Evolutionary conservation across 306 rosid species (phyloP).

Genomic region (Dicorynia guianensis): DNA sequence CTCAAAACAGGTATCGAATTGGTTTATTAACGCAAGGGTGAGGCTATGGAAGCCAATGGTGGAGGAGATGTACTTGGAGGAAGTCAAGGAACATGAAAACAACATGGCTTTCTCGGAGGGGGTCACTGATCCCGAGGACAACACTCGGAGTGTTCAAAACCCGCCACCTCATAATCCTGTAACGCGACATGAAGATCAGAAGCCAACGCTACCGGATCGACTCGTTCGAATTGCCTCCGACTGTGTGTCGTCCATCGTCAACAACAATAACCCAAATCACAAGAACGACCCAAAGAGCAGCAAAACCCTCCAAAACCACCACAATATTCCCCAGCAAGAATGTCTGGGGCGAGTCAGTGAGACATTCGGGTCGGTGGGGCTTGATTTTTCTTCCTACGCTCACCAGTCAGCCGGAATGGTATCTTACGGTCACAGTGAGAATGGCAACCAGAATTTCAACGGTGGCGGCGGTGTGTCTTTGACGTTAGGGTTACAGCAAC

Average conservation of each 20-base stretch:
- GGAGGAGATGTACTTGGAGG: conserved; percentile 92
- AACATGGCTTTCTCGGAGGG: conserved; percentile 55
- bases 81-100: conserved; percentile 69
- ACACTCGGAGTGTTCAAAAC: conserved; percentile 30
- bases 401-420: conserved; percentile 49
- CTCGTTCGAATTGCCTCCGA: conserved; percentile 70
- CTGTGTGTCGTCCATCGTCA: conserved; percentile 71
- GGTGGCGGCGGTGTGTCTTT: conserved; percentile 65
- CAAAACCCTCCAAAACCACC: conserved; percentile 42
- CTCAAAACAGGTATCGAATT: conserved; percentile 81
- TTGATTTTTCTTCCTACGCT: conserved; percentile 70
- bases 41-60: conserved; percentile 99
- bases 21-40: conserved; percentile 98
- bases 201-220: conserved; percentile 53
- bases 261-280: conserved; percentile 40
- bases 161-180: neutral
- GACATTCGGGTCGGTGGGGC: conserved; percentile 67
- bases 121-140: conserved; percentile 39
- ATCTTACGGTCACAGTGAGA: conserved; percentile 34
- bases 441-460: conserved; percentile 39
- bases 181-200: conserved; percentile 52
- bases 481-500: conserved; percentile 92
- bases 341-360: conserved; percentile 52
- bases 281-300: conserved; percentile 47
- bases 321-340: conserved; percentile 43